A percentile compares a stretch with the other conserved stretches of the same genome.
phyloP scores from a whole-genome alignment of 1,284 basidiomycete species.

The Uromyces viciae-fabae region DNA sequence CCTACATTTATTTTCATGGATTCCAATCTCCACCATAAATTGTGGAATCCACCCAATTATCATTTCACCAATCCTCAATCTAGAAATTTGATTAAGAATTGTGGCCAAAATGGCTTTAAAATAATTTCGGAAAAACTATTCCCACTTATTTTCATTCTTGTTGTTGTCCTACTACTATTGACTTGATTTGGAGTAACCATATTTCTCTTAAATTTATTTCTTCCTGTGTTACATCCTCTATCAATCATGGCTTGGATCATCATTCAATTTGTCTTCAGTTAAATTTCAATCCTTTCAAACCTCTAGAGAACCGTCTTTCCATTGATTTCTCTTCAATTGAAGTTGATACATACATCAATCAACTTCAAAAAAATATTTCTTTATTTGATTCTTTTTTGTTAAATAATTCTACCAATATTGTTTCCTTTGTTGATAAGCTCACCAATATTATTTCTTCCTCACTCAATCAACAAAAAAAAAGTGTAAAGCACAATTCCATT shows the following conservation, averaged over 20 bases:
- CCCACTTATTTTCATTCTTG: not conserved
- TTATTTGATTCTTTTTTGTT: not conserved
- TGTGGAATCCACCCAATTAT: constrained; percentile 8
- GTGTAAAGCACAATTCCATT: not conserved
- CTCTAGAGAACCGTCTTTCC: not conserved
- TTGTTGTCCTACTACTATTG: not conserved
- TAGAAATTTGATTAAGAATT: not conserved
- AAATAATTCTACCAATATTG: not conserved
- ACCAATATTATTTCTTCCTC: not conserved
- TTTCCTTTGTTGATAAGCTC: not conserved
- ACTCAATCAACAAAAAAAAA: not conserved
- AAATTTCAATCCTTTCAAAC: not conserved
- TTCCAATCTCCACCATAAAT: not conserved
- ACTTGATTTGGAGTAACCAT: constrained; percentile 3
- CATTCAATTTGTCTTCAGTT: not conserved
- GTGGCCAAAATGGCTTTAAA: constrained; percentile 2
- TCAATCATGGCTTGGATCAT: not conserved
- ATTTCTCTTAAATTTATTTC: not conserved
- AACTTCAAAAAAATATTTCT: not conserved
- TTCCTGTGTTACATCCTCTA: not conserved
- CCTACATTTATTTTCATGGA: not conserved
- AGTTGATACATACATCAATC: not conserved
- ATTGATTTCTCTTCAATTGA: not conserved
- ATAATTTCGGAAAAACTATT: not conserved
- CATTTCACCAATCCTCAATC: not conserved